Evolutionary conservation across 2,329 filamentous ascomycete species (phyloP).

Genomic region (Xylaria sp.): DNA sequence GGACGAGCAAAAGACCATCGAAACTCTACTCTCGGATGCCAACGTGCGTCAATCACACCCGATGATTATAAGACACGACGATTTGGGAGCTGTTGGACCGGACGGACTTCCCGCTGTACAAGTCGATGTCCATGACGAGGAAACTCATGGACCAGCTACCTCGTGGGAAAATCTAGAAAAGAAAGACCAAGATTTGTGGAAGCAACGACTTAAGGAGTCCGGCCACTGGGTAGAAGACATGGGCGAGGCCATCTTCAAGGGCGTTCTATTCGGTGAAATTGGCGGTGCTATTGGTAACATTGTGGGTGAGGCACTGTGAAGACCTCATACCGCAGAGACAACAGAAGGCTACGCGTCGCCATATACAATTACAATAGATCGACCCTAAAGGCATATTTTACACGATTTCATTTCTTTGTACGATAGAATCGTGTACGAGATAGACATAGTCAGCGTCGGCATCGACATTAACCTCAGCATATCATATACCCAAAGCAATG

Average conservation of each 20-base stretch:
- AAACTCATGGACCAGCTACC: conserved; percentile 64
- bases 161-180: conserved; percentile 77
- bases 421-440: conserved; percentile 35
- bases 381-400: conserved; percentile 25
- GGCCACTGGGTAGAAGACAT: conserved; percentile 84
- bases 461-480: conserved; percentile 22
- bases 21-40: conserved; percentile 52
- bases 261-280: conserved; percentile 80
- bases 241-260: conserved; percentile 80
- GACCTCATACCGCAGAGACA: conserved; percentile 13
- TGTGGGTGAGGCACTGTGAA: conserved; percentile 55
- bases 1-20: conserved; percentile 43
- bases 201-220: conserved; percentile 71
- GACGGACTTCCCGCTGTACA: conserved; percentile 49
- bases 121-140: conserved; percentile 59
- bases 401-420: conserved; percentile 43
- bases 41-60: conserved; percentile 51
- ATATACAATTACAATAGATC: conserved; percentile 9
- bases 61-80: conserved; percentile 53
- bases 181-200: conserved; percentile 75
- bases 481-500: conserved; percentile 17
- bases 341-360: conserved; percentile 27
- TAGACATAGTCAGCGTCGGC: conserved; percentile 21
- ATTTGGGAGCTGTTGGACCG: conserved; percentile 41
- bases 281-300: conserved; percentile 69